Evolutionary conservation across 1,284 basidiomycete species (phyloP), one percentile per base, ranked within the genome.

Genomic region (Ceratorhiza oryzae-sativae): DNA sequence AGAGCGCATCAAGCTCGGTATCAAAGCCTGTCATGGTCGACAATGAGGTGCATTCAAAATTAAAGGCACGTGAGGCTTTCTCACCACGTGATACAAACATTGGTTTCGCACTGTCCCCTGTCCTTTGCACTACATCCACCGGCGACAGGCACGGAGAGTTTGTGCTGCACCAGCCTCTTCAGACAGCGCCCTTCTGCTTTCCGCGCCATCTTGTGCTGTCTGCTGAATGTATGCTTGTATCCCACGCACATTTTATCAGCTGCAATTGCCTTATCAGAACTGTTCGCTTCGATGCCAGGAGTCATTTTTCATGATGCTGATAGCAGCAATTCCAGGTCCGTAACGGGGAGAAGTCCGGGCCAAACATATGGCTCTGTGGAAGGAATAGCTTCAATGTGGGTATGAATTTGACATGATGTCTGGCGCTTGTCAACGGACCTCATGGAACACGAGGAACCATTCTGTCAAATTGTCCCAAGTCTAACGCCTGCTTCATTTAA

Each of bases 1-100:
- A 83, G 23, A 83, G 60, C 72, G 78, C 79, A 72, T 81, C 80
- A 49, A 83, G 76, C 25, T 79, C 79, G 1, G 77, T 46, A 70
- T 81, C 80, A 55, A 77, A 65, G 36, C 49, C 48, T 25, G 65
- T 30, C 41, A 62, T 62, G 67, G 59, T 51, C 13, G 32, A 23
- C 12, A 70, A 30, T 23, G 34, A 39, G 34, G n/a, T n/a, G n/a
- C n/a, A n/a, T 39, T 5, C 20, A 23, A 70, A 58, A 70, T 56
- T 70, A 46, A 15, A 9, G 27, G 18, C 65, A 70, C 53, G 53
- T 70, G 63, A 41, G 3, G 42, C 2, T 1, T 23, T 42, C 56
- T 15, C 56, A 55, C 4, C 53, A 55, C 53, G 53, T 55, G 53
- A 55, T 15, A 32, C 1, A n/a, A 27, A 12, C 49, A 13, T 27